phyloP scores from a whole-genome alignment of 495 filamentous ascomycete species.

The Penicillium maclennaniae region DNA sequence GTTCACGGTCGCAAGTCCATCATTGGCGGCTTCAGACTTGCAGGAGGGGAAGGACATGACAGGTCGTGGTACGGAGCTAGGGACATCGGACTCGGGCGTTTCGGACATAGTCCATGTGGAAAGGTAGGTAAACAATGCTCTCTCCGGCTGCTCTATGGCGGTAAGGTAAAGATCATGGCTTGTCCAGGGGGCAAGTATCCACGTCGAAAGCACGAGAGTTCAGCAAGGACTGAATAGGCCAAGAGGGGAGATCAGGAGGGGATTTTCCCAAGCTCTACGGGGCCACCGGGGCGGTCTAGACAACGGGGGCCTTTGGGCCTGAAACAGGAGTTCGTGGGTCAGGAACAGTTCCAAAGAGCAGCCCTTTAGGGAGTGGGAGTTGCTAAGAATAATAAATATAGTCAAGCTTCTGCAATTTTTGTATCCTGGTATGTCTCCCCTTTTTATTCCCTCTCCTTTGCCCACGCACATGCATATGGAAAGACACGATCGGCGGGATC shows the following conservation, averaged over 20 bases:
- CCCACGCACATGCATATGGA: slow-evolving; percentile 2
- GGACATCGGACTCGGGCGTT: slow-evolving; percentile 36
- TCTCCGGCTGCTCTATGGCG: slow-evolving; percentile 10
- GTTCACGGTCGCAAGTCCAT: slow-evolving; percentile 31
- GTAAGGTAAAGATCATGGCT: slow-evolving; percentile 32
- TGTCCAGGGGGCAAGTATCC: slow-evolving; percentile 2
- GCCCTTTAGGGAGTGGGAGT: neutral
- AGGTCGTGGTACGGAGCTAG: slow-evolving; percentile 27
- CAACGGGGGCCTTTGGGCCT: slow-evolving; percentile 5
- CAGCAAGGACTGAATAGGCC: slow-evolving; percentile 1
- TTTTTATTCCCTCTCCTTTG: slow-evolving; percentile 2
- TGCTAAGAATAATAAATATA: neutral
- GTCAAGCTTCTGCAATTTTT: neutral
- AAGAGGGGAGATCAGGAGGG: slow-evolving; percentile 18
- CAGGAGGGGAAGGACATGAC: slow-evolving; percentile 35
- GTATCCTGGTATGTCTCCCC: neutral
- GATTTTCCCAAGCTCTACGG: slow-evolving; percentile 25
- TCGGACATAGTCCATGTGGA: slow-evolving; percentile 38
- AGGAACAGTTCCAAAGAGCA: neutral
- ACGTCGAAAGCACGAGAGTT: neutral
- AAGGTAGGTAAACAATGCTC: slow-evolving; percentile 2
- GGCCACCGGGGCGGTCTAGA: slow-evolving; percentile 29
- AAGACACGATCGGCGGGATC: slow-evolving; percentile 25
- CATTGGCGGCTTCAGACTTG: slow-evolving; percentile 44
- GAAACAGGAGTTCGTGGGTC: slow-evolving; percentile 25